These are phyloP conservation scores for Colletotrichum cuscutae DNA, from an alignment of 2,329 filamentous ascomycete species.

Conservation along the genomic window DNA sequence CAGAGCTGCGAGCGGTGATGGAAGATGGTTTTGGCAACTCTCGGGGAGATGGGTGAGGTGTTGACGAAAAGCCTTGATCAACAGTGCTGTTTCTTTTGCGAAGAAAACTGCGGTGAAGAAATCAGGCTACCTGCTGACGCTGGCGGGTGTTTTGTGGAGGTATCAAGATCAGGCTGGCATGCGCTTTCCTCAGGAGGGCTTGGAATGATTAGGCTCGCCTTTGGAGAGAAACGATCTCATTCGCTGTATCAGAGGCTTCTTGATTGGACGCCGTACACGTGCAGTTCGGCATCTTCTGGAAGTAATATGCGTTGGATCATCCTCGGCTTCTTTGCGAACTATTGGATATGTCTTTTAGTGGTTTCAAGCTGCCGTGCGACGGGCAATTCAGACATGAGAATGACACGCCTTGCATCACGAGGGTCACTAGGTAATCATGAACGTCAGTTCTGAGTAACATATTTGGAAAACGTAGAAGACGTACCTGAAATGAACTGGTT, in stretches of 20 bases:
- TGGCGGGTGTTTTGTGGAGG: background rate
- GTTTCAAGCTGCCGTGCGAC: background rate
- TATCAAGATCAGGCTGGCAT: background rate
- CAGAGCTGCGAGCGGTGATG: background rate
- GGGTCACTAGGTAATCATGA: accelerated
- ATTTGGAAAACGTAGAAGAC: accelerated
- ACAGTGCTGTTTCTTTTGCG: accelerated
- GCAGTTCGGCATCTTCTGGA: too few relatives aligned
- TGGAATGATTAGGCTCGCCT: background rate
- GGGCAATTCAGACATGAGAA: too few relatives aligned
- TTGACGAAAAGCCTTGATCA: too few relatives aligned
- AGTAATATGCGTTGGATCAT: too few relatives aligned
- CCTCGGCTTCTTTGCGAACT: too few relatives aligned
- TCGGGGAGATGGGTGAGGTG: background rate
- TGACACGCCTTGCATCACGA: too few relatives aligned
- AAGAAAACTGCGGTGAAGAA: background rate
- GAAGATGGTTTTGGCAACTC: accelerated
- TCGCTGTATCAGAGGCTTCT: background rate
- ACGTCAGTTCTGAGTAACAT: accelerated
- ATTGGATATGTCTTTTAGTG: background rate
- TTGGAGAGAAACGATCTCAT: background rate
- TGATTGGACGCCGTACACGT: background rate
- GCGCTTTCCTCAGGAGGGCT: background rate
- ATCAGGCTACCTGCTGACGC: background rate
- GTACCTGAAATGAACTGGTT: too few relatives aligned